Evolutionary conservation across 129 eudicot genomes (phyloP), one percentile per base, ranked within the genome.

Genomic region (Tanacetum coccineum): DNA sequence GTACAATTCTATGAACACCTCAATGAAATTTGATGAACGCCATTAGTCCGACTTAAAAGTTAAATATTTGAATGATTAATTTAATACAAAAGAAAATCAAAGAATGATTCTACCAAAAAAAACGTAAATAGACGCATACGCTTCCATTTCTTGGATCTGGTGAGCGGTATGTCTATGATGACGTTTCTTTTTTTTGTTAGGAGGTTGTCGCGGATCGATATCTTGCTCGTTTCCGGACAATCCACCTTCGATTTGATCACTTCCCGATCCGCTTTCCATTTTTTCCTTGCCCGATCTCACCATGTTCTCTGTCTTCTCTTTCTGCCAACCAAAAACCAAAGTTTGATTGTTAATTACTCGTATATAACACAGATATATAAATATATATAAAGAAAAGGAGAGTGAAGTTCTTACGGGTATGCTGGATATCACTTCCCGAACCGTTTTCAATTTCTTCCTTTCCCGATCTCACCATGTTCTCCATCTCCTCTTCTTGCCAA

Each of bases 161-260:
- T 76, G 85, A 63, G 88, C 85, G 9, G 88, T 83, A 81, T 83
- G 88, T 61, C 88, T 74, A 36, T 83, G 88, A 72, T 73, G 80
- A 55, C 85, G 85, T 58, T 83, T 83, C 73, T 83, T 83, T 74
- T 83, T 83, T 71, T 83, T 83, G 2, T 47, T 14, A 0, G 80
- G 85, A 0, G 82, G 88, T 11, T 77, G 85, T 46, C 51, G 71
- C 51, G 50, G 80, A 30, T 72, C 83, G 48, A 78, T 69, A 30
- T 83, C 83, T 60, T 70, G 78, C 13, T 83, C 88, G 62, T 83
- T 83, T 36, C 81, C 88, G 1, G 88, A 83, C 13, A 83, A 10
- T 12, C 83, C 84, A 7, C 95, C 97, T 71, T 87, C 95, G 13
- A 82, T 57, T 59, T 87, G 97, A 56, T 87, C 95, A 44, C 95